Conservation (phyloP, 2,329 filamentous ascomycete genomes). For the Fusarium sp. region DNA sequence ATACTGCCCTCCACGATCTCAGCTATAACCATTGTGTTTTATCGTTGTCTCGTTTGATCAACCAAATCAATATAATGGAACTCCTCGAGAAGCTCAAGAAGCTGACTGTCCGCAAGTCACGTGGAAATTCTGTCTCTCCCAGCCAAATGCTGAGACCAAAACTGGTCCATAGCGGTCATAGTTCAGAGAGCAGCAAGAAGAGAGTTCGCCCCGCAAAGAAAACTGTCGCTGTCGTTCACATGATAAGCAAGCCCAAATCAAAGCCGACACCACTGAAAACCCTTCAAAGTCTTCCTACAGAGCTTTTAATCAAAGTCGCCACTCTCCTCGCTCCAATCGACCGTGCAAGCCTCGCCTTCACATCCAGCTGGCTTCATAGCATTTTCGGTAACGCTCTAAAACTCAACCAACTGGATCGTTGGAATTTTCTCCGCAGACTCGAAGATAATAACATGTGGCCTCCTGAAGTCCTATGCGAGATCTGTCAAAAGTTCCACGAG, state of each 20-base stretch:
- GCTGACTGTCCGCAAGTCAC: fast-evolving
- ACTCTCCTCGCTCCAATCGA: neutral
- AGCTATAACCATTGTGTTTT: fast-evolving
- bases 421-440: neutral
- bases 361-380: neutral
- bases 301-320: neutral
- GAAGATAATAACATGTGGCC: neutral
- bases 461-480: neutral
- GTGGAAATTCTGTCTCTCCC: neutral
- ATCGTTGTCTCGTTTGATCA: fast-evolving
- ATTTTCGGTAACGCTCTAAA: neutral
- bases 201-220: neutral
- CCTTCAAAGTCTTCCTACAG: neutral
- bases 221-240: fast-evolving
- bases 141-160: no score
- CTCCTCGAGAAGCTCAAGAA: neutral
- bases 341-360: neutral
- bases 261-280: fast-evolving
- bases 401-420: neutral
- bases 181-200: fast-evolving
- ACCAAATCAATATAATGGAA: fast-evolving
- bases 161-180: fast-evolving
- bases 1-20: no score
- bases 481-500: neutral
- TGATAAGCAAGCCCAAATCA: neutral